Base-by-base conservation (phyloP, 2,329 filamentous ascomycete genomes). In the Epichloe sp. region DNA sequence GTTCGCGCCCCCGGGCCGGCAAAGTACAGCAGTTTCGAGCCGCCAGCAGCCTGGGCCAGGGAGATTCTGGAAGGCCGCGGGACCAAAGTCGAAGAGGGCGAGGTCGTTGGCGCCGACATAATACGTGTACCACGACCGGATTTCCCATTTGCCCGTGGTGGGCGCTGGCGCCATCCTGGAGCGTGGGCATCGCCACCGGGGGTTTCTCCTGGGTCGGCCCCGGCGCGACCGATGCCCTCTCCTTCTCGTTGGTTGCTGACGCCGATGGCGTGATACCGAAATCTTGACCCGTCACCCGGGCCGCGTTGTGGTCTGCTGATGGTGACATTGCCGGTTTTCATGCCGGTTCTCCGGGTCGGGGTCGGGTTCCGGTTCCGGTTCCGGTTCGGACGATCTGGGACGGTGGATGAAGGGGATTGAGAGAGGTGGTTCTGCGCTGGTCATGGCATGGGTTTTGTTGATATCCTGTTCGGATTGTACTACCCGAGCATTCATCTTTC, bases 41-140 rank as follows among this genome's bases (percentile, higher is more conserved):
- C 72, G 3, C 69, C 69, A 7, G 23, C 23, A 26, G 81, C 80
- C 61, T 82, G 76, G 48, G 71, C 76, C 26, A 85, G 68, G 68
- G 8, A 85, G 65, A 57, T 83, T 83, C 58, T 85, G 81, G 52
- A 83, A 82, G 17, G 78, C 77, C 2, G 79, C 82, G 1, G 79
- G 79, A 3, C 73, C 80, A 60, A 82, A 83, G 60, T 81, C 83
- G 73, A 82, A 83, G 47, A 77, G 68, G 8, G 73, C 74, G 54
- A 74, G 73, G 5, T 81, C 81, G 62, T 85, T 85, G 60, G 82
- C 78, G 45, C 82, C 82, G 48, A 84, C 75, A 60, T 85, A 85
- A 64, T 84, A 84, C 36, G 57, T 53, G 50, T 66, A 65, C 59
- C 59, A 63, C 3, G 60, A 55, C 46, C 56, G 52, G 6, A 62